Evolutionary conservation across 805 yeast genomes (phyloP).

Genomic region (Nakazawaea anatomiae): DNA sequence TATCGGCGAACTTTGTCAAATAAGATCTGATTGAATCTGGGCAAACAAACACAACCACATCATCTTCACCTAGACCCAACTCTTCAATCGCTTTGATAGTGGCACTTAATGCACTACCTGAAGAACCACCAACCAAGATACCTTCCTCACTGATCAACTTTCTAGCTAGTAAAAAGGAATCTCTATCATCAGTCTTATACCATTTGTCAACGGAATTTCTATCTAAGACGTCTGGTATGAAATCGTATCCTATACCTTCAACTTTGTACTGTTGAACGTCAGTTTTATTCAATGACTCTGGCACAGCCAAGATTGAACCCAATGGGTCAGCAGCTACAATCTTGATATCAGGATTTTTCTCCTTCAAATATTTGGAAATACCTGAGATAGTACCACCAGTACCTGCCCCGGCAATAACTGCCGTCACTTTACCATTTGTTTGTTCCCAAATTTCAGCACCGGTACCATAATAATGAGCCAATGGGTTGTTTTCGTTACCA

Average conservation of each 20-base stretch:
- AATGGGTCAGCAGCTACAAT: constrained; percentile 82
- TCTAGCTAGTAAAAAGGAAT: constrained; percentile 74
- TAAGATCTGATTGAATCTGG: constrained; percentile 87
- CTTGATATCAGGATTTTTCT: constrained; percentile 52
- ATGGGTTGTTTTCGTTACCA: constrained; percentile 70
- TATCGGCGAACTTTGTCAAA: constrained; percentile 82
- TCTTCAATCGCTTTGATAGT: constrained; percentile 64
- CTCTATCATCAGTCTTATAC: constrained; percentile 83
- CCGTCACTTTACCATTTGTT: constrained; percentile 63
- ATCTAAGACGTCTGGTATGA: constrained; percentile 74
- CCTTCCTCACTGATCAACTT: constrained; percentile 82
- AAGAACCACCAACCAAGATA: constrained; percentile 83
- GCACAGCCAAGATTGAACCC: constrained; percentile 80
- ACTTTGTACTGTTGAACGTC: constrained; percentile 59
- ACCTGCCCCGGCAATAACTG: constrained; percentile 88
- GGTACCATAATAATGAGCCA: constrained; percentile 79
- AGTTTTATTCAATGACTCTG: constrained; percentile 61
- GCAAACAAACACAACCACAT: constrained; percentile 71
- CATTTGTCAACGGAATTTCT: constrained; percentile 64
- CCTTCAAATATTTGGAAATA: constrained; percentile 71
- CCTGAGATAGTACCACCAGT: constrained; percentile 92
- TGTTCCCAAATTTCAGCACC: constrained; percentile 85
- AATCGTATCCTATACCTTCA: constrained; percentile 90
- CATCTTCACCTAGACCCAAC: constrained; percentile 57
- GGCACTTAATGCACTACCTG: constrained; percentile 80